Evolutionary conservation across 1,284 basidiomycete species (phyloP).

Genomic region (Neolentinus lepideus): DNA sequence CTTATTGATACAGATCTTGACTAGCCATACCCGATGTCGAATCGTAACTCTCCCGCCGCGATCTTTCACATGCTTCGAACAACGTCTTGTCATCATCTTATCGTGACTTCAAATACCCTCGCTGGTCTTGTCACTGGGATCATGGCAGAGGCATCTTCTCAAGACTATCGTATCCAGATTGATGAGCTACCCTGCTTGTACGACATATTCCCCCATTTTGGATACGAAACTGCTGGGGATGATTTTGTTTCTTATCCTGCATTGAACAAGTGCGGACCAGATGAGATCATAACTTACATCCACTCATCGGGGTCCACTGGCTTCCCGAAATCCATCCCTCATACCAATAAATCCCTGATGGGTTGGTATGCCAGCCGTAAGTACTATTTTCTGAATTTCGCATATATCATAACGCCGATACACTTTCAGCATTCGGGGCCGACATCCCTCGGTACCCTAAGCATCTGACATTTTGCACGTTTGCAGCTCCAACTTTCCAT

Average conservation of each 20-base stretch:
- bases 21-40: constrained; percentile 1
- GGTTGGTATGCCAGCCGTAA: too few species aligned
- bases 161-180: neutral
- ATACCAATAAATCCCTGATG: too few species aligned
- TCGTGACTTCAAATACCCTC: neutral
- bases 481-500: constrained; percentile 14
- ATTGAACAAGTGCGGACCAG: neutral
- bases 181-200: neutral
- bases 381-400: too few species aligned
- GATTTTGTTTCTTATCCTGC: neutral
- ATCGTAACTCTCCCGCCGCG: neutral
- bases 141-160: neutral
- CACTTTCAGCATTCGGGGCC: too few species aligned
- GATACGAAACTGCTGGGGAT: neutral
- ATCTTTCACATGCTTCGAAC: neutral
- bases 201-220: neutral
- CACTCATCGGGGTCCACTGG: neutral
- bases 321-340: neutral
- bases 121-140: neutral
- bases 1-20: neutral
- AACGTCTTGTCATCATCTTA: neutral
- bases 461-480: constrained; percentile 3
- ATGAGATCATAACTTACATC: neutral
- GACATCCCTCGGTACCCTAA: too few species aligned
- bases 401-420: too few species aligned